A percentile compares a stretch with the other conserved stretches of the same genome.
Evolutionary conservation across 179 eudicot genomes (phyloP).

Genomic region (Patellifolia procumbens): DNA sequence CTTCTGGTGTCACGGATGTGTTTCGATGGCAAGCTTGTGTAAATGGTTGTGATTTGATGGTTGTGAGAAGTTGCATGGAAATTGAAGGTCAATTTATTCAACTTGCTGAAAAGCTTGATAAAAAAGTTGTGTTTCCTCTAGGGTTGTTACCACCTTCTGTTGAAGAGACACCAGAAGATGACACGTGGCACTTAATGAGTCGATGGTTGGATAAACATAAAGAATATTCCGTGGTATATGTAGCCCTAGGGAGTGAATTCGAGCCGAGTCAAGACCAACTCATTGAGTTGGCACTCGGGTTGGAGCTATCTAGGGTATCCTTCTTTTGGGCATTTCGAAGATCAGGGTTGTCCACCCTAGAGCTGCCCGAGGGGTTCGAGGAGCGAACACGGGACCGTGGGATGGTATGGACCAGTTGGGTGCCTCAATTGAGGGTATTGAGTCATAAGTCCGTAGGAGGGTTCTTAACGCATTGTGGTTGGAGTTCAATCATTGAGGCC

Average conservation of each 20-base stretch:
- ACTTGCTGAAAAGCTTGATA: too few species aligned
- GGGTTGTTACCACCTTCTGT: too few species aligned
- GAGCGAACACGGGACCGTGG: conserved; percentile 38
- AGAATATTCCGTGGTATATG: conserved; percentile 40
- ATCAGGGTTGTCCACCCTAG: conserved; percentile 5
- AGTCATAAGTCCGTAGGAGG: conserved; percentile 52
- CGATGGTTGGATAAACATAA: conserved; percentile 38
- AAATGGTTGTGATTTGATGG: background rate
- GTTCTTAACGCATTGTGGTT: conserved; percentile 51
- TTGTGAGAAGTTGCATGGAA: too few species aligned
- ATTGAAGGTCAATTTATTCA: too few species aligned
- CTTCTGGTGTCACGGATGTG: background rate
- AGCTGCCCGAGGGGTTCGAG: conserved; percentile 44
- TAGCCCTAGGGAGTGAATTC: conserved; percentile 54
- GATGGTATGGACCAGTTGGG: conserved; percentile 47
- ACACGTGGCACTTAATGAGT: background rate
- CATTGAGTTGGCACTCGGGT: conserved; percentile 47
- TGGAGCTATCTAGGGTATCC: too few species aligned
- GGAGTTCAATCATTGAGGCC: conserved; percentile 45
- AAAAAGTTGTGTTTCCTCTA: too few species aligned
- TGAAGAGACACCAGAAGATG: background rate
- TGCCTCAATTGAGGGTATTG: conserved; percentile 48
- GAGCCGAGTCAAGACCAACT: conserved; percentile 41
- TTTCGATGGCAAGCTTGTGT: background rate
- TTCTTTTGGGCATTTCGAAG: conserved; percentile 47